Conservation (phyloP, 2,329 filamentous ascomycete genomes). For the Hypoxylon sp. region DNA sequence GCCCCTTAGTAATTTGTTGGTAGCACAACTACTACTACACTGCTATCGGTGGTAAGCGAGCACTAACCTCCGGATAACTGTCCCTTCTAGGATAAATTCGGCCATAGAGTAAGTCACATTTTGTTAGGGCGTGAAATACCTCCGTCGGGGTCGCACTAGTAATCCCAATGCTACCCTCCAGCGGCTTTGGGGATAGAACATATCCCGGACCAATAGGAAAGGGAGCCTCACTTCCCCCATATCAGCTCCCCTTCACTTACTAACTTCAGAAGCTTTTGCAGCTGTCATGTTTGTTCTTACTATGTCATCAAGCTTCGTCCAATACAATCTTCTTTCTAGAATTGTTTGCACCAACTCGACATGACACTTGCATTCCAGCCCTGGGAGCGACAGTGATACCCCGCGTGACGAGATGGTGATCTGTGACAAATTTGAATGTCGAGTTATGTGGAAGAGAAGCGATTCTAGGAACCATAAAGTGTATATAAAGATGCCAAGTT, state of each 20-base stretch:
- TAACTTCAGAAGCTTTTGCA: constrained; percentile 17
- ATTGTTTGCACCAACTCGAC: constrained; percentile 2
- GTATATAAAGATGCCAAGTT: constrained; percentile 37
- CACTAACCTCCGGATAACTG: constrained; percentile 5
- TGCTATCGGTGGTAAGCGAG: constrained; percentile 21
- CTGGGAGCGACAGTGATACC: constrained; percentile 6
- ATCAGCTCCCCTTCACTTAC: constrained; percentile 39
- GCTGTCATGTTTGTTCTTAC: constrained; percentile 31
- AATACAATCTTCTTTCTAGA: constrained; percentile 20
- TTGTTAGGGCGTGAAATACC: constrained; percentile 27
- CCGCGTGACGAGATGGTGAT: constrained; percentile 15
- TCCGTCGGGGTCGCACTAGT: constrained; percentile 33
- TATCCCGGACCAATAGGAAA: constrained; percentile 37
- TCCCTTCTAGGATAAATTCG: not conserved
- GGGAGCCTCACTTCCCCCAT: constrained; percentile 32
- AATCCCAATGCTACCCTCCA: constrained; percentile 38
- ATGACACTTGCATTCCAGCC: constrained; percentile 17
- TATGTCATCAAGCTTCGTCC: constrained; percentile 31
- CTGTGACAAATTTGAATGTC: constrained; percentile 6
- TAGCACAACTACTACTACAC: constrained; percentile 9
- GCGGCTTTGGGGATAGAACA: constrained; percentile 37
- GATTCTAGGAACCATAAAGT: constrained; percentile 1
- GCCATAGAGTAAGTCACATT: constrained; percentile 29
- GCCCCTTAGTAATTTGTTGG: constrained; percentile 33
- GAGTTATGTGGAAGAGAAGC: constrained; percentile 6